Evolutionary conservation across 768 basidiomycete species (phyloP).

Genomic region (Naematelia encephala): DNA sequence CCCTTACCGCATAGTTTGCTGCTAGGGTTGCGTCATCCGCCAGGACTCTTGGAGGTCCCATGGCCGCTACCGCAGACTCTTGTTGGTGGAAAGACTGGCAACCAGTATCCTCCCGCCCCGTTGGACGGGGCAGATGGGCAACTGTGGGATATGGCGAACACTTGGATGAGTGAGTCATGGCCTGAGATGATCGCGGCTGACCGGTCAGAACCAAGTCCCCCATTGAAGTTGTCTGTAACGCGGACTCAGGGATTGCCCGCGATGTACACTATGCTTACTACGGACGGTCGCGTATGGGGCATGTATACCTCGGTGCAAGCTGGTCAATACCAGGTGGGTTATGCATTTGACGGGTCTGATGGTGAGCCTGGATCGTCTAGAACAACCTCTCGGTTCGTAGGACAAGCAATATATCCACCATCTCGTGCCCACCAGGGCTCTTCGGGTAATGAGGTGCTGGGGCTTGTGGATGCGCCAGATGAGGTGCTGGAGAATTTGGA

Average conservation of each 20-base stretch:
- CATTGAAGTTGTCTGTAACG: constrained; percentile 9
- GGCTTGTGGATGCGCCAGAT: constrained; percentile 13
- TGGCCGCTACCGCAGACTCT: constrained; percentile 38
- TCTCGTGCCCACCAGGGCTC: background rate
- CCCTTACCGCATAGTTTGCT: constrained; percentile 32
- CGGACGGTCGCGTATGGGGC: constrained; percentile 32
- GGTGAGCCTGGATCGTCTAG: background rate
- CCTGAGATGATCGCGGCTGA: background rate
- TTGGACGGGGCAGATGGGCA: constrained; percentile 42
- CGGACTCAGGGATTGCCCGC: constrained; percentile 30
- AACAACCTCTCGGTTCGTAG: background rate
- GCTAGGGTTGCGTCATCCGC: constrained; percentile 30
- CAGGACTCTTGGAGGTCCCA: constrained; percentile 30
- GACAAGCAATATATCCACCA: background rate
- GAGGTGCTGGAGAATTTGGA: constrained; percentile 12
- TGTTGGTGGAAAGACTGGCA: constrained; percentile 16
- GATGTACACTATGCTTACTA: constrained; percentile 25
- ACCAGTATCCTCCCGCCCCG: constrained; percentile 38
- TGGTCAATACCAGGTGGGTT: constrained; percentile 11
- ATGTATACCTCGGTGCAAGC: constrained; percentile 28
- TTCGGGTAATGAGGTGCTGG: constrained; percentile 11
- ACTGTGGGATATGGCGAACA: constrained; percentile 34
- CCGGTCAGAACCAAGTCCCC: constrained; percentile 9
- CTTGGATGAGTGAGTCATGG: constrained; percentile 21
- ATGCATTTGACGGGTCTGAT: background rate